Evolutionary conservation across 495 filamentous ascomycete genomes (phyloP).

Genomic region (Xylaria acuta): DNA sequence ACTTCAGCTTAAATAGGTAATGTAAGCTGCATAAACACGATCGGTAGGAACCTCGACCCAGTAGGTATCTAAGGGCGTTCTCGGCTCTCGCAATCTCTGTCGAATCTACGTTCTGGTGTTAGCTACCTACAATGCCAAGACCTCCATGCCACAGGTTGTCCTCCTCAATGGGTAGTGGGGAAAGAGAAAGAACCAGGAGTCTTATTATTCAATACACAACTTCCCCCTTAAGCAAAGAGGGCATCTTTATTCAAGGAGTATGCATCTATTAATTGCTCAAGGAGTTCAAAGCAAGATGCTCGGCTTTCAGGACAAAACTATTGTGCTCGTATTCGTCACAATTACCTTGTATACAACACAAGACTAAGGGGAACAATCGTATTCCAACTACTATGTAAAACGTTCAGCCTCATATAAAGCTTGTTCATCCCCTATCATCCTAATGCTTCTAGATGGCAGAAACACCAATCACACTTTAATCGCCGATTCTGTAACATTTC

Average conservation of each 20-base stretch:
- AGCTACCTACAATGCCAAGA: neutral
- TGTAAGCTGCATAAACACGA: neutral
- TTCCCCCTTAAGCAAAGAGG: neutral
- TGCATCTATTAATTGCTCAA: neutral
- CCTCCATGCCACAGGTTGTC: neutral
- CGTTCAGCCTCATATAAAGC: neutral
- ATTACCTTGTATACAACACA: neutral
- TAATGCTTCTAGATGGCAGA: neutral
- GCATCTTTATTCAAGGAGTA: too few relatives aligned
- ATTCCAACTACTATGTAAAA: neutral
- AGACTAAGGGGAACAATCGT: neutral
- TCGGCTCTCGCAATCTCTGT: slow-evolving; percentile 10
- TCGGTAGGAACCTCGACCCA: neutral
- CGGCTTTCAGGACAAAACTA: neutral
- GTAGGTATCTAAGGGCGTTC: neutral
- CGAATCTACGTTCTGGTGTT: slow-evolving; percentile 1
- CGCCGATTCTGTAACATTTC: too few relatives aligned
- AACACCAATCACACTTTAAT: neutral
- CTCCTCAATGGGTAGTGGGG: neutral
- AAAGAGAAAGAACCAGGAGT: neutral
- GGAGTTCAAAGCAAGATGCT: neutral
- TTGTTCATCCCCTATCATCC: neutral
- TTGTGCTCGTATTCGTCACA: neutral
- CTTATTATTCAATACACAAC: neutral
- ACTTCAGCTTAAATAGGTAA: neutral